Evolutionary conservation across 139 green algal species (phyloP).

Genomic region (Chlamydomonas incerta): DNA sequence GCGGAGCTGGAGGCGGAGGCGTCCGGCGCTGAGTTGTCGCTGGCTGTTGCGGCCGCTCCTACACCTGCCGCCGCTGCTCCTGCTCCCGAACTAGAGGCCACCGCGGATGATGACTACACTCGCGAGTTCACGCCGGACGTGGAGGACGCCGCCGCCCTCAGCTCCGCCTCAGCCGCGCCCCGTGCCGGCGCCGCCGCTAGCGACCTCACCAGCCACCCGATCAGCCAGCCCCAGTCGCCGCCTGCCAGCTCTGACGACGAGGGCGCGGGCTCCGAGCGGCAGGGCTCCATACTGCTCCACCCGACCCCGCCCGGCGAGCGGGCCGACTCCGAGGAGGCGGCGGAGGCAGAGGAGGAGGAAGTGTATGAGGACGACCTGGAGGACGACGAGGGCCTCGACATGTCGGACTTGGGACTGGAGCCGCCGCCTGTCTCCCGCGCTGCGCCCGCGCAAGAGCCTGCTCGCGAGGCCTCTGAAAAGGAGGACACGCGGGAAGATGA

Average conservation of each 20-base stretch:
- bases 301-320: background rate
- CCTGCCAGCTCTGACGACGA: background rate
- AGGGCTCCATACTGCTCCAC: too few species aligned
- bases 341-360: background rate
- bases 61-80: background rate
- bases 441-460: background rate
- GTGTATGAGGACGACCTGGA: background rate
- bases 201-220: conserved; percentile 17
- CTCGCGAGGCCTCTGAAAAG: too few species aligned
- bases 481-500: too few species aligned
- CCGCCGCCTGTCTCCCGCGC: background rate
- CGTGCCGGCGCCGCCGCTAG: background rate
- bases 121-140: conserved; percentile 1
- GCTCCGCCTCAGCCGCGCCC: too few species aligned
- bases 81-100: background rate
- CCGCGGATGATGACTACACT: conserved; percentile 6
- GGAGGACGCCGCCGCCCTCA: background rate
- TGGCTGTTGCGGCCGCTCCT: background rate
- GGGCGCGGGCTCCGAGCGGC: too few species aligned
- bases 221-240: conserved; percentile 22
- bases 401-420: conserved; percentile 12
- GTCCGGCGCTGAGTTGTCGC: background rate
- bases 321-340: background rate
- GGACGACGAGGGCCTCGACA: background rate
- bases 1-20: background rate